phyloP scores from a whole-genome alignment of 192 early-diverging fungal species.

The Coemansia sp. region DNA sequence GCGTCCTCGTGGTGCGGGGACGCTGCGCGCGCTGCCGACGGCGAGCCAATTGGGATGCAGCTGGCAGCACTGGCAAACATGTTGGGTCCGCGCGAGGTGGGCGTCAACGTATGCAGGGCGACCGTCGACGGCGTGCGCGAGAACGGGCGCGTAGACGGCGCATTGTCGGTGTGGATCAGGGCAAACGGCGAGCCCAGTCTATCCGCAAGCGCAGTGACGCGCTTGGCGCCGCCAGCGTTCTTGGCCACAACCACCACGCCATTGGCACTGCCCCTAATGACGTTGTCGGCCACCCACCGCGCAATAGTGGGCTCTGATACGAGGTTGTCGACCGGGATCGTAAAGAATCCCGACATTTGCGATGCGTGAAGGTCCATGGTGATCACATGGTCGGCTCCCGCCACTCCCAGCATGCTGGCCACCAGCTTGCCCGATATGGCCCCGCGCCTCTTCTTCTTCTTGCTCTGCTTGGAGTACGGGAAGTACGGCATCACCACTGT shows the following conservation, averaged over 20 bases:
- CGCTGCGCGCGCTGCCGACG: slow-evolving; percentile 26
- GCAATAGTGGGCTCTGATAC: slow-evolving; percentile 87
- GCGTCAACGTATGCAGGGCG: slow-evolving; percentile 56
- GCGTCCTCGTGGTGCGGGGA: slow-evolving; percentile 34
- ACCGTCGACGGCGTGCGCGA: slow-evolving; percentile 58
- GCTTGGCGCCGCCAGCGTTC: slow-evolving; percentile 95
- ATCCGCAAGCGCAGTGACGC: slow-evolving; percentile 94
- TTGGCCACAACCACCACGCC: slow-evolving; percentile 85
- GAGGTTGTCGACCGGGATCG: slow-evolving; percentile 92
- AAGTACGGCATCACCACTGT: slow-evolving; percentile 97
- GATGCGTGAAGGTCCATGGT: slow-evolving; percentile 97
- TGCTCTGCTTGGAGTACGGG: slow-evolving; percentile 97
- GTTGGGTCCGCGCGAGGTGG: slow-evolving; percentile 48
- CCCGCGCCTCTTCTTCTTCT: slow-evolving; percentile 97
- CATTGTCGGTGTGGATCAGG: slow-evolving; percentile 88
- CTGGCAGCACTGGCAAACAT: slow-evolving; percentile 53
- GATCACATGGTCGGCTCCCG: slow-evolving; percentile 97
- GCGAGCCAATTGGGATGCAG: slow-evolving; percentile 36
- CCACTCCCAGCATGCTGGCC: slow-evolving; percentile 91
- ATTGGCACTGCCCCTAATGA: slow-evolving; percentile 60
- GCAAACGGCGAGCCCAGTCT: slow-evolving; percentile 92
- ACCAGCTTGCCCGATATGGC: slow-evolving; percentile 96
- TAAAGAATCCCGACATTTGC: slow-evolving; percentile 97
- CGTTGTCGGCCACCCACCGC: slow-evolving; percentile 81
- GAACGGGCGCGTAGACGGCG: slow-evolving; percentile 55